Percentiles rank a stretch among this genome's conserved stretches.
These are phyloP conservation scores for Casuarina glauca DNA, from an alignment of 306 rosid species.

Conservation along the genomic window DNA sequence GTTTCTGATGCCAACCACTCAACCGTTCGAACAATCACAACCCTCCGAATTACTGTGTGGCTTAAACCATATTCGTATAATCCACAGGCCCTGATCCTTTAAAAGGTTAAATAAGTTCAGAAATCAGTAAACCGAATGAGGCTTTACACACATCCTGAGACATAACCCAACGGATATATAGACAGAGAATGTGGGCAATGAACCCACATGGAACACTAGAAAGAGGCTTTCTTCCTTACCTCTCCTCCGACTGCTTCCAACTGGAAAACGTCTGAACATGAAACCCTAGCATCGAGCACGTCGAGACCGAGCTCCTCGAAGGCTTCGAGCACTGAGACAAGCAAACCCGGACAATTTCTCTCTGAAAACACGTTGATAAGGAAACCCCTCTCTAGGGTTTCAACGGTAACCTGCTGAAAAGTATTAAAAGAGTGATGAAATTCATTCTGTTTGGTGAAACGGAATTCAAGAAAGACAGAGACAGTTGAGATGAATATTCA, in stretches of 20 bases:
- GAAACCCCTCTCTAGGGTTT: slow-evolving; percentile 70
- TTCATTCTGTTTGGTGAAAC: neutral
- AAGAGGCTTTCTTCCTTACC: slow-evolving; percentile 40
- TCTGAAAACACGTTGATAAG: slow-evolving; percentile 64
- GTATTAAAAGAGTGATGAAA: neutral
- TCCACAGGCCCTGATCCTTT: slow-evolving; percentile 24
- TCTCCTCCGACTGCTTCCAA: slow-evolving; percentile 82
- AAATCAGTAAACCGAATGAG: neutral
- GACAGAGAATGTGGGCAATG: neutral
- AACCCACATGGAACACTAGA: neutral
- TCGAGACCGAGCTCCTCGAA: slow-evolving; percentile 78
- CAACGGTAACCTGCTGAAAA: slow-evolving; percentile 65
- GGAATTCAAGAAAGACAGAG: neutral
- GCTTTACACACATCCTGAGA: neutral
- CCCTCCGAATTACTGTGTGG: slow-evolving; percentile 8
- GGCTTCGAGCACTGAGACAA: slow-evolving; percentile 68
- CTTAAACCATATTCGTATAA: slow-evolving; percentile 24
- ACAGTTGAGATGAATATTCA: slow-evolving; percentile 12
- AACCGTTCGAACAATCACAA: slow-evolving; percentile 19
- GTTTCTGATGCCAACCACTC: slow-evolving; percentile 19
- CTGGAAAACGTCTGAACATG: slow-evolving; percentile 80
- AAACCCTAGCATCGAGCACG: slow-evolving; percentile 88
- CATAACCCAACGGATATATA: no score
- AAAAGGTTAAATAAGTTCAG: neutral
- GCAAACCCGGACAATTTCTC: slow-evolving; percentile 68